A percentile compares a stretch with the other conserved stretches of the same genome.
Evolutionary conservation across 2,329 filamentous ascomycete species (phyloP).

Genomic region (Diplodia seriata): DNA sequence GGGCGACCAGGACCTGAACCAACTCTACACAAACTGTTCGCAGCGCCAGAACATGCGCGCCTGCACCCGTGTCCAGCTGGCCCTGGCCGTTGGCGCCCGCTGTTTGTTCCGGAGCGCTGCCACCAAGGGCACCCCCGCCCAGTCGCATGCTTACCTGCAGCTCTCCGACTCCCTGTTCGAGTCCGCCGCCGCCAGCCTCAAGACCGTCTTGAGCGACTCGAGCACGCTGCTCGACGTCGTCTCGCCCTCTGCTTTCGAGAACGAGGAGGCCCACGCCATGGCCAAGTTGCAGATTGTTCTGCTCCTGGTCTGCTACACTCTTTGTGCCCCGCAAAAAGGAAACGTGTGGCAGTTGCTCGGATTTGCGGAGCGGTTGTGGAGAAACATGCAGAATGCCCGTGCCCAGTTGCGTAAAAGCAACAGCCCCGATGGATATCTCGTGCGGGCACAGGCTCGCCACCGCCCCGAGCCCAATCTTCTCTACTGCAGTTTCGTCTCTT

Average conservation of each 20-base stretch:
- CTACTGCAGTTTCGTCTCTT: conserved; percentile 26
- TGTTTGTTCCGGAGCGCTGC: conserved; percentile 30
- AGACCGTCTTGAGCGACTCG: conserved; percentile 23
- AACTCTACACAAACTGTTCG: conserved; percentile 18
- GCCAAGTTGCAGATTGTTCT: conserved; percentile 32
- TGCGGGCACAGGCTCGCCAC: conserved; percentile 17
- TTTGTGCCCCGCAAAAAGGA: conserved; percentile 25
- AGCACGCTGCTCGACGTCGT: conserved; percentile 17
- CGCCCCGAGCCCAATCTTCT: conserved; percentile 23
- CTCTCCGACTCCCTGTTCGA: conserved; percentile 30
- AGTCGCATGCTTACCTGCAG: conserved; percentile 31
- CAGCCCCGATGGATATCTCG: conserved; percentile 22
- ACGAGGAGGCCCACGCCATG: conserved; percentile 32
- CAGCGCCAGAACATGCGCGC: conserved; percentile 26
- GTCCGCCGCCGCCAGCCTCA: conserved; percentile 13
- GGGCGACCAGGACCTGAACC: conserved; percentile 27
- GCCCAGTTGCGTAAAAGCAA: conserved; percentile 29
- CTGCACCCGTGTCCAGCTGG: conserved; percentile 26
- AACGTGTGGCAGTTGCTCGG: conserved; percentile 32
- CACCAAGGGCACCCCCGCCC: conserved; percentile 28
- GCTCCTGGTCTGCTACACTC: conserved; percentile 24
- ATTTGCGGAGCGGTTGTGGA: conserved; percentile 30
- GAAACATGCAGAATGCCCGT: conserved; percentile 30
- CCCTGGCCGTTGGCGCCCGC: conserved; percentile 15
- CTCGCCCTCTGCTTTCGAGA: conserved; percentile 28